Conservation (phyloP, 352 stramenopile genomes). For the Phytophthora pluvialis region DNA sequence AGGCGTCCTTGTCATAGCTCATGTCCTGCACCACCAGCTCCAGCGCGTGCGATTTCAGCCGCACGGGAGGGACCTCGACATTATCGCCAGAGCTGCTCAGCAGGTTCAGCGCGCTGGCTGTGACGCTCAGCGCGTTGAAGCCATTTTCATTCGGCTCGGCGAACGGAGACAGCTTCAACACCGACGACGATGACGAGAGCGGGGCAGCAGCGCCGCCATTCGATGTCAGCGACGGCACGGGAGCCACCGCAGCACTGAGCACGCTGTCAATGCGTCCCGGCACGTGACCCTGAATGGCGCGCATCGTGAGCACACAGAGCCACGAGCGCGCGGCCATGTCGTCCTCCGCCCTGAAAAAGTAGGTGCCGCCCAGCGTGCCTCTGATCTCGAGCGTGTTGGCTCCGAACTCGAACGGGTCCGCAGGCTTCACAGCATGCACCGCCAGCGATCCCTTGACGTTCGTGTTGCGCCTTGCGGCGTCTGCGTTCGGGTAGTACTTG, state of each 20-base stretch:
- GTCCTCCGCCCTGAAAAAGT: conserved; percentile 84
- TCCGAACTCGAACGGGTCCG: conserved; percentile 74
- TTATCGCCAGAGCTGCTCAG: conserved; percentile 25
- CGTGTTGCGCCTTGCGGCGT: conserved; percentile 75
- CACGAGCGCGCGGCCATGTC: conserved; percentile 79
- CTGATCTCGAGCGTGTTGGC: conserved; percentile 79
- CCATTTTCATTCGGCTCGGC: conserved; percentile 33
- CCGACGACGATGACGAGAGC: conserved; percentile 14
- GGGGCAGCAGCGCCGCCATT: conserved; percentile 6
- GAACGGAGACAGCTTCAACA: conserved; percentile 27
- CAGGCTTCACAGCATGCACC: conserved; percentile 79
- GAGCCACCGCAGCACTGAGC: conserved; percentile 45
- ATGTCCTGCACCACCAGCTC: conserved; percentile 76
- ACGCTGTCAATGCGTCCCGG: conserved; percentile 70
- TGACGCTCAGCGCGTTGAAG: conserved; percentile 29
- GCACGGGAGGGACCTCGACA: conserved; percentile 27
- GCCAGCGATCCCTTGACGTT: conserved; percentile 82
- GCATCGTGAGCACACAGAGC: conserved; percentile 84
- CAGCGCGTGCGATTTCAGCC: conserved; percentile 69
- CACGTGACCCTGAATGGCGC: conserved; percentile 76
- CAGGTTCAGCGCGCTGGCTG: conserved; percentile 35
- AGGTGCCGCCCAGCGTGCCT: conserved; percentile 78
- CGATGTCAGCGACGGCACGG: conserved; percentile 5
- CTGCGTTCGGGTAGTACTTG: conserved; percentile 83
- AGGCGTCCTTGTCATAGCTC: conserved; percentile 74